Base-by-base conservation (phyloP, 768 basidiomycete species). In the Termitomyces sp. region DNA sequence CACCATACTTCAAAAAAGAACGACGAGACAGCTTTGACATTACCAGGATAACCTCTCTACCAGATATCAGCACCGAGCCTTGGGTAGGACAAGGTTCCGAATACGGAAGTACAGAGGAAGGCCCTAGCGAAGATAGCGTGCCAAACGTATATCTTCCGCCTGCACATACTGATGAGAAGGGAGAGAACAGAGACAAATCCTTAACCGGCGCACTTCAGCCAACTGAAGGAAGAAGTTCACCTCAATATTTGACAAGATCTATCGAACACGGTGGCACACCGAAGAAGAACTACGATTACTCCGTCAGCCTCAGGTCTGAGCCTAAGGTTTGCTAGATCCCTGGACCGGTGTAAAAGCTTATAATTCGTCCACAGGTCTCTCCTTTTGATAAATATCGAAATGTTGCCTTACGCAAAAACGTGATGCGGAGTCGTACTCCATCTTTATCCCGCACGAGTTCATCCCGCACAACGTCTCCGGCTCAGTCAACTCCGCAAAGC, bases 401-500 rank as follows among this genome's bases (percentile, higher is more conserved):
- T 64, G 81, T 88, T 27, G 78, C 80, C 13, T 61, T 86, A 49
- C 81, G 86, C 32, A 78, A 77, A 56, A 76, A 81, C 18, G 65
- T 77, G 37, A 64, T 76, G 20, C 78, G 83, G 29, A 74, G 76
- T 20, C 82, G 87, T 27, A 88, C 86, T 5, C 87, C 87, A 5
- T 88, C 87, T 2, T 74, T 89, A 9, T 80, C 87, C 8, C 80
- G 79, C 51, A 87, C 85, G 1, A 77, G 79, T 0, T 79, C 83
- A 34, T 85, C 84, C 1, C 77, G 76, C 24, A 75, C 78, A 0
- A 83, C 86, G 12, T 87, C 85, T 5, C 79, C 85, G 0, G 68
- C 81, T 1, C 78, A 87, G 60, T 85, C 87, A 3, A 89, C 87
- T 2, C 87, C 87, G 24, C 77, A 75, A 13, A 86, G 84, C 57